Evolutionary conservation across 192 early-diverging fungal species (phyloP).

Genomic region (Lobosporangium transversale): DNA sequence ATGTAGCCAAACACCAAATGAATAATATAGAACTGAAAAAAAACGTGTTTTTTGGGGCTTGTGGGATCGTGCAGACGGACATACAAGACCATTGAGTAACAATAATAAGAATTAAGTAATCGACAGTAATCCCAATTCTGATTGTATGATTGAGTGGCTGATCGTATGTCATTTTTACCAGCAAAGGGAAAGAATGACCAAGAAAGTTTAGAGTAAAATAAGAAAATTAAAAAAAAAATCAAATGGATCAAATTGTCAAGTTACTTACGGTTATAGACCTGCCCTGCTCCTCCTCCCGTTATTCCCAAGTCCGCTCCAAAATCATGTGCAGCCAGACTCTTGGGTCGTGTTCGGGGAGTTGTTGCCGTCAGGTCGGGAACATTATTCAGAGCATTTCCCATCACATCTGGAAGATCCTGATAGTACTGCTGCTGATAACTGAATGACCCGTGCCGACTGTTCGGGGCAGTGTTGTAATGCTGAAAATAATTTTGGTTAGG

Average conservation of each 20-base stretch:
- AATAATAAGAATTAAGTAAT: too few relatives aligned
- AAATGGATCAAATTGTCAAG: neutral
- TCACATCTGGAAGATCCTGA: slow-evolving; percentile 15
- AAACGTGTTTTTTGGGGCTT: too few relatives aligned
- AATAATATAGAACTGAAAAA: too few relatives aligned
- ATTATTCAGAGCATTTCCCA: neutral
- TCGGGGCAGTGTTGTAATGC: slow-evolving; percentile 24
- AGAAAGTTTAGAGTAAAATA: neutral
- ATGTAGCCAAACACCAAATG: too few relatives aligned
- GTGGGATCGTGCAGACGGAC: too few relatives aligned
- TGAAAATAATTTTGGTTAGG: slow-evolving; percentile 13
- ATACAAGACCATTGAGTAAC: too few relatives aligned
- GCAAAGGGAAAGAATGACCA: neutral
- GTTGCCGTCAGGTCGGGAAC: slow-evolving; percentile 3
- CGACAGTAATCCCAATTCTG: too few relatives aligned
- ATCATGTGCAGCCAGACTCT: slow-evolving; percentile 45
- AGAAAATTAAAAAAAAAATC: neutral
- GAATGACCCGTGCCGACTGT: slow-evolving; percentile 16
- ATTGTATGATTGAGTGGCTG: too few relatives aligned
- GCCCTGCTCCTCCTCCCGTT: slow-evolving; percentile 1
- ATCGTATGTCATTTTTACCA: too few relatives aligned
- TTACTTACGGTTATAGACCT: slow-evolving; percentile 2
- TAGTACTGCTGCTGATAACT: slow-evolving; percentile 31
- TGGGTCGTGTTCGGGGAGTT: slow-evolving; percentile 19
- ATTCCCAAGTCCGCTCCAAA: slow-evolving; percentile 5